Evolutionary conservation across 2,329 filamentous ascomycete genomes (phyloP), one percentile per base, ranked within the genome.

Genomic region (Calonectria henricotiae): DNA sequence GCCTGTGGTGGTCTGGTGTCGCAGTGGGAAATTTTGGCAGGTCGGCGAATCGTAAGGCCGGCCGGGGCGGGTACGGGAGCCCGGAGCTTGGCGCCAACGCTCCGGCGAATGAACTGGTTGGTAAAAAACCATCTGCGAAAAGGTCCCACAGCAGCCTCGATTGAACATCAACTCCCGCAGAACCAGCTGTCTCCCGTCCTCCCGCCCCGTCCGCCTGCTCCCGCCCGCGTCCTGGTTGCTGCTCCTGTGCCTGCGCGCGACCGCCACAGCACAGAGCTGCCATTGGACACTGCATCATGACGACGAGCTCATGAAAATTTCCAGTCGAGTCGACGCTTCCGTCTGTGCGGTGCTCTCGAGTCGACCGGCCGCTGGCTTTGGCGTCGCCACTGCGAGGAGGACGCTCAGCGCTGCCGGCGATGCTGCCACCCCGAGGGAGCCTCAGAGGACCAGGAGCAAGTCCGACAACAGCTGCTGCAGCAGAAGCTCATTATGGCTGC

Each of bases 281-380:
- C 54, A 71, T 69, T 60, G 67, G 69, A 68, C 73, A 68, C 73
- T 74, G 69, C 79, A 84, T 74, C 82, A 88, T 88, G 86, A 84
- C 81, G 84, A 86, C 83, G 83, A 85, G 82, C 88, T 84, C 87
- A 90, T 90, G 89, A 90, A 86, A 87, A 83, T 86, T 83, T 83
- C 85, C 78, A 86, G 84, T 83, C 87, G 86, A 87, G 85, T 89
- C 82, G 87, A 90, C 82, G 83, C 87, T 85, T 87, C 87, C 84
- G 86, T 88, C 84, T 88, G 86, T 85, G 86, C 87, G 80, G 85
- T 88, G 81, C 82, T 87, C 79, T 83, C 84, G 76, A 83, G 82
- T 81, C 83, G 83, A 80, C 82, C 83, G 73, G 81, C 82, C 75
- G 74, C 77, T 67, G 76, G 75, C 67, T 71, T 78, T 67, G 75